Percentiles rank a stretch among this genome's conserved stretches.
phyloP scores from a whole-genome alignment of 2,329 filamentous ascomycete genomes.

The Spiromastix sp. region DNA sequence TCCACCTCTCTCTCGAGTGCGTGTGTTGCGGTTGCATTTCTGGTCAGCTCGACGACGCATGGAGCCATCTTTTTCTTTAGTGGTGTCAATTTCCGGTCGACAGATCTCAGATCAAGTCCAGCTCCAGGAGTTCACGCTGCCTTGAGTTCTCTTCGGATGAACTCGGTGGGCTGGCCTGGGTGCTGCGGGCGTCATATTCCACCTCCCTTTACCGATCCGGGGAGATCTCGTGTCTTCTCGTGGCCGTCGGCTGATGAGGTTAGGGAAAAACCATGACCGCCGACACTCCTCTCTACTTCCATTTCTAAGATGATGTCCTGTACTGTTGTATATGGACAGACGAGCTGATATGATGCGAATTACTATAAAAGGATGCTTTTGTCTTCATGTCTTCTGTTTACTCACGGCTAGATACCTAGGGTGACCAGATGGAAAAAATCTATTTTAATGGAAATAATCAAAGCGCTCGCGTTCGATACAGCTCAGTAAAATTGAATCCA shows the following conservation, averaged over 20 bases:
- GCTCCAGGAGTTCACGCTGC: slow-evolving; percentile 40
- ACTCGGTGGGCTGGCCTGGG: slow-evolving; percentile 47
- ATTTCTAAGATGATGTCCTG: slow-evolving; percentile 4
- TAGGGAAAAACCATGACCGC: slow-evolving; percentile 79
- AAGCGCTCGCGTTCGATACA: too few species aligned
- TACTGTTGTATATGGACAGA: too few species aligned
- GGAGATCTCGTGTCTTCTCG: slow-evolving; percentile 5
- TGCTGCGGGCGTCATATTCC: slow-evolving; percentile 72
- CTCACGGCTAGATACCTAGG: too few species aligned
- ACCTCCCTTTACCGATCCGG: slow-evolving; percentile 71
- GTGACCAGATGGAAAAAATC: too few species aligned
- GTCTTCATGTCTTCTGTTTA: too few species aligned
- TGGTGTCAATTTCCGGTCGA: slow-evolving; percentile 91
- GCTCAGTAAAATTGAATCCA: too few species aligned
- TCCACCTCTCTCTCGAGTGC: slow-evolving; percentile 33
- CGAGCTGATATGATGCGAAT: too few species aligned
- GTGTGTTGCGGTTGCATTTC: slow-evolving; percentile 63
- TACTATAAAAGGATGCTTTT: too few species aligned
- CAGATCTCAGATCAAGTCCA: slow-evolving; percentile 75
- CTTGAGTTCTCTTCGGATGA: slow-evolving; percentile 62
- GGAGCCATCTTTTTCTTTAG: slow-evolving; percentile 58
- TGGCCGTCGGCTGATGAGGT: slow-evolving; percentile 80
- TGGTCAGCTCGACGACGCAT: slow-evolving; percentile 78
- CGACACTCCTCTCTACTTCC: slow-evolving; percentile 44
- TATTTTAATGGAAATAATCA: too few species aligned